Conservation (phyloP, 768 basidiomycete species). For the Mycena venus region DNA sequence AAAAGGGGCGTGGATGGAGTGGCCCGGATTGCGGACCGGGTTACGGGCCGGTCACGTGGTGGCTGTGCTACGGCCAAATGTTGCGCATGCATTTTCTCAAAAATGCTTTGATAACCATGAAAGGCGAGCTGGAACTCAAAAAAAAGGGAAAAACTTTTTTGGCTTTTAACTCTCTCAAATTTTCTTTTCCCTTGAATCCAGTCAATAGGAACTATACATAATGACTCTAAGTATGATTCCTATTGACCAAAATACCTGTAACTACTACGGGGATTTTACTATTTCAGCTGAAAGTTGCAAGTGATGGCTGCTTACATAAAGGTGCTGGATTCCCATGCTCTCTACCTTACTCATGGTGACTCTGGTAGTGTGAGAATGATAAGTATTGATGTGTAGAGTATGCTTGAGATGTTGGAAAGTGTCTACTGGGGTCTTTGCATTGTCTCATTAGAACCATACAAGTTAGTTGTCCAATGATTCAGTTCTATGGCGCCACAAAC, state of each 20-base stretch:
- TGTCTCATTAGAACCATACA: too few relatives aligned
- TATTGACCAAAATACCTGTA: background rate
- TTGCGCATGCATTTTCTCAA: slow-evolving; percentile 6
- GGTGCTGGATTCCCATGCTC: background rate
- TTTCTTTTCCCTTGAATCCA: background rate
- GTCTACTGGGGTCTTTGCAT: too few relatives aligned
- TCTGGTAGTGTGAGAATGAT: too few relatives aligned
- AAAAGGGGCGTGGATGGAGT: background rate
- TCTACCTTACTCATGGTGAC: too few relatives aligned
- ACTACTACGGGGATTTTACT: background rate
- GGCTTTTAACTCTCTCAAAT: background rate
- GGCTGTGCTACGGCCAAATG: too few relatives aligned
- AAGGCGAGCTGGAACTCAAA: background rate
- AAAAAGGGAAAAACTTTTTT: slow-evolving; percentile 5
- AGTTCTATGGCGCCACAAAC: too few relatives aligned
- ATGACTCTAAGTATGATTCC: background rate
- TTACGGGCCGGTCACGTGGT: slow-evolving; percentile 2
- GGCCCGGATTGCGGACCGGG: background rate
- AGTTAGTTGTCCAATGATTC: too few relatives aligned
- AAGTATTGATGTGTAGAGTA: too few relatives aligned
- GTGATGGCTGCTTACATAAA: slow-evolving; percentile 11
- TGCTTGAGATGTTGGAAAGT: too few relatives aligned
- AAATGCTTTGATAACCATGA: background rate
- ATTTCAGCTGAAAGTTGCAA: background rate
- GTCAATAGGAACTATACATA: slow-evolving; percentile 3